Base-by-base conservation (phyloP, 129 eudicot species). In the Flaveria sonorensis region DNA sequence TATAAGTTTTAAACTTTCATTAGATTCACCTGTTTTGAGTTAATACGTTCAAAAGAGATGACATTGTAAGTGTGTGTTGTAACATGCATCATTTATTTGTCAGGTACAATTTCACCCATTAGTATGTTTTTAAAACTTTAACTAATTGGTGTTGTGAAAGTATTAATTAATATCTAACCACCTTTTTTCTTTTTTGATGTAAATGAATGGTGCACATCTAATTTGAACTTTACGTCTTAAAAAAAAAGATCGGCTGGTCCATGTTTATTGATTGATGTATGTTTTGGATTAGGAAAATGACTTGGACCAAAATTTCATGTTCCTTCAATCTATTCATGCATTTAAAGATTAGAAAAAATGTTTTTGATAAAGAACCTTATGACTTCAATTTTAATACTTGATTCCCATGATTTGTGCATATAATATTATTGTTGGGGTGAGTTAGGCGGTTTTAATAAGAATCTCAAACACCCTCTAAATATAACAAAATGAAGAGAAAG, bases 281-380 rank as follows among this genome's bases (percentile, higher is more conserved):
- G 13, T 56, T 21, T 59, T 11, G 24, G 32, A 59, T 59, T 59
- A 59, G 65, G 60, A n/a, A 59, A 59, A 59, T 59, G 65, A 59
- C 65, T 59, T 59, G 1, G 65, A 23, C 32, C 65, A 2, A 55
- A 21, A 59, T 21, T 15, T 21, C 65, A 59, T 59, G 65, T 59
- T 59, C 65, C 65, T 59, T 48, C 14, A 10, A 59, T 23, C 14
- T 59, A 59, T 23, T 59, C 65, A 59, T 11, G 16, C 65, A 59
- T 59, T 59, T 59, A 20, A 59, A 59, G 65, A 14, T 20, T 59
- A 48, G 10, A 59, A 59, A 59, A 36, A 59, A 59, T 59, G 65
- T 59, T 59, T 10, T 20, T 59, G 65, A 21, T 59, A 59, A 11
- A 59, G 16, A 59, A 59, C 30, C 32, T 59, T 59, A 59, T 21